Evolutionary conservation across 169 alveolate species (phyloP).

Genomic region (Perkinsus chesapeaki): DNA sequence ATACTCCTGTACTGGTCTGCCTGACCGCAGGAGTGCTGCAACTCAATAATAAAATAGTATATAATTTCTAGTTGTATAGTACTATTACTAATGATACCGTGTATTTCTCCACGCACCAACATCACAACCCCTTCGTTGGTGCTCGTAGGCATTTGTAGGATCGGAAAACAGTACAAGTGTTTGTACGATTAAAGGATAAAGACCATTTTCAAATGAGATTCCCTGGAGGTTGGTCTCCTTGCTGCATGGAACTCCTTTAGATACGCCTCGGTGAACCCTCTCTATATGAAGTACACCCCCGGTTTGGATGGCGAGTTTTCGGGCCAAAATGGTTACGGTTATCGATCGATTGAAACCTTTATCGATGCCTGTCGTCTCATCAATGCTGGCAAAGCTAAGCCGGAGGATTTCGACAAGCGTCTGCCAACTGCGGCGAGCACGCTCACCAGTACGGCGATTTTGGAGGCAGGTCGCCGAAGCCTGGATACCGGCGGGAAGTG

Average conservation of each 20-base stretch:
- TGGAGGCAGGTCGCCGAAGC: background rate
- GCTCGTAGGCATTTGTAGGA: too few relatives aligned
- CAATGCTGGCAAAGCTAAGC: background rate
- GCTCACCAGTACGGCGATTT: background rate
- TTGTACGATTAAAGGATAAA: too few relatives aligned
- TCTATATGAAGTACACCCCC: background rate
- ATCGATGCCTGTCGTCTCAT: background rate
- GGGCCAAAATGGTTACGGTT: conserved; percentile 10
- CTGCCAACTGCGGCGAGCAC: background rate
- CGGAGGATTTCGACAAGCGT: background rate
- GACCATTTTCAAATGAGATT: too few relatives aligned
- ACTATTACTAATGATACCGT: too few relatives aligned
- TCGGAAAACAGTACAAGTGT: too few relatives aligned
- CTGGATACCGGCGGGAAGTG: background rate
- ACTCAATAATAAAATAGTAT: too few relatives aligned
- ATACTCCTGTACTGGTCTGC: too few relatives aligned
- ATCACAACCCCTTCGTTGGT: too few relatives aligned
- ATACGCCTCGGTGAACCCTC: background rate
- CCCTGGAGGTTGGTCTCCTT: background rate
- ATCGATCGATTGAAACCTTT: background rate
- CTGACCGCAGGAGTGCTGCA: too few relatives aligned
- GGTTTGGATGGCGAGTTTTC: background rate
- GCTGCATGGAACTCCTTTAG: too few relatives aligned
- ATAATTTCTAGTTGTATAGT: too few relatives aligned
- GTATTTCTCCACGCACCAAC: too few relatives aligned